phyloP scores from a whole-genome alignment of 352 stramenopile species.

The Halophytophthora batemanensis region DNA sequence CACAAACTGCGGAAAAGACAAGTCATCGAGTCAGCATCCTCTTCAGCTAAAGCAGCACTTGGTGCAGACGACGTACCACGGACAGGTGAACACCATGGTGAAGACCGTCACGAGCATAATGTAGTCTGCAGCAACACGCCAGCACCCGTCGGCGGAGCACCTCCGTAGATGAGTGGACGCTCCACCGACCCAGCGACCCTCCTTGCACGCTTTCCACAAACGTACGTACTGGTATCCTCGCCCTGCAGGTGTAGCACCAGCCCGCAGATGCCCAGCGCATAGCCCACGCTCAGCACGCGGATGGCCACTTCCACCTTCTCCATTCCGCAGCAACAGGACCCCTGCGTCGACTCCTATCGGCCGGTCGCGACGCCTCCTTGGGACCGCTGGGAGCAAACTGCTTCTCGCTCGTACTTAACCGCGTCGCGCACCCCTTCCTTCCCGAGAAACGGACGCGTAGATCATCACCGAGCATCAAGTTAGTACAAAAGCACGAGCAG shows the following conservation, averaged over 20 bases:
- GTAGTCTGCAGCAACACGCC: slow-evolving; percentile 29
- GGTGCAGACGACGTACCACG: slow-evolving; percentile 42
- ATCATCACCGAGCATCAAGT: no score
- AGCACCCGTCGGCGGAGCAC: neutral
- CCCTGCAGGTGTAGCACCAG: slow-evolving; percentile 54
- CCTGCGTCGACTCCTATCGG: no score
- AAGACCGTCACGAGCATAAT: slow-evolving; percentile 79
- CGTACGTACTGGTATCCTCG: slow-evolving; percentile 46
- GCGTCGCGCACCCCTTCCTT: no score
- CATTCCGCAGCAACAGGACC: slow-evolving; percentile 33
- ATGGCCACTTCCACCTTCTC: slow-evolving; percentile 73
- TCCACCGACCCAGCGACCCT: neutral
- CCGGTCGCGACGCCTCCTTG: no score
- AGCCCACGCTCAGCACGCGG: slow-evolving; percentile 47
- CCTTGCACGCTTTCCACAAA: neutral
- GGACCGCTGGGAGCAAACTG: neutral
- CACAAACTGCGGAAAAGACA: slow-evolving; percentile 40
- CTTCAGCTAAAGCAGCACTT: neutral
- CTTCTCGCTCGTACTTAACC: neutral
- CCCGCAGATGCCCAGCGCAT: slow-evolving; percentile 49
- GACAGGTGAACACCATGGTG: slow-evolving; percentile 82
- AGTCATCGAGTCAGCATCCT: neutral
- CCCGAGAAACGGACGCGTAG: no score
- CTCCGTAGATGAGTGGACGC: neutral
- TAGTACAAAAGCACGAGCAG: no score